Evolutionary conservation across 192 early-diverging fungal genomes (phyloP).

Genomic region (Linnemannia hyalina): DNA sequence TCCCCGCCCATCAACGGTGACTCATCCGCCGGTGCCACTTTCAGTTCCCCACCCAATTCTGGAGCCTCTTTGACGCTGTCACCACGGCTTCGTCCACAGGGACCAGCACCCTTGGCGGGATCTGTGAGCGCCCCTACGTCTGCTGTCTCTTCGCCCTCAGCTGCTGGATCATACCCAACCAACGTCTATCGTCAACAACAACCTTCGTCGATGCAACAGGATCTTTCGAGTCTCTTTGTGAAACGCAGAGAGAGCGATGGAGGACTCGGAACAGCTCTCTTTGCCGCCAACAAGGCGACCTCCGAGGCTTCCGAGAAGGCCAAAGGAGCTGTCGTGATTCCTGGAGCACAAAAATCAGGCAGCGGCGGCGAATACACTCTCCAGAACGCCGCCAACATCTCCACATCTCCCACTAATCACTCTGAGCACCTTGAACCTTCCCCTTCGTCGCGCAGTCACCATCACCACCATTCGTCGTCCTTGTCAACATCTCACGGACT

Average conservation of each 20-base stretch:
- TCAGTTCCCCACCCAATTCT: constrained; percentile 9
- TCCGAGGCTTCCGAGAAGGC: not conserved
- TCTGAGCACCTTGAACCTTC: not conserved
- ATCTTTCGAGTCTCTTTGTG: constrained; percentile 32
- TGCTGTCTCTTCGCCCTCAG: constrained; percentile 19
- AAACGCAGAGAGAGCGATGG: constrained; percentile 36
- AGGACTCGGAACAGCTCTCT: constrained; percentile 15
- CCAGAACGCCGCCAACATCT: constrained; percentile 12
- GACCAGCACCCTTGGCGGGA: not conserved
- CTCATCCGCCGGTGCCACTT: not conserved
- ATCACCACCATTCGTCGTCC: not conserved
- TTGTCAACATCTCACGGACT: not conserved
- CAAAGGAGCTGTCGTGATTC: not conserved
- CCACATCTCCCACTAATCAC: not conserved
- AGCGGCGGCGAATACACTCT: constrained; percentile 11
- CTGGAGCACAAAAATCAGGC: not conserved
- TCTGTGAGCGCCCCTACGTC: constrained; percentile 27
- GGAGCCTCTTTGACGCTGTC: not conserved
- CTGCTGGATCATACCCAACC: constrained; percentile 13
- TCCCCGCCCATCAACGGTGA: constrained; percentile 16
- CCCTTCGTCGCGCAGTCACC: not conserved
- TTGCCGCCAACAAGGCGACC: constrained; percentile 16
- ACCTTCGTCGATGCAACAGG: constrained; percentile 36
- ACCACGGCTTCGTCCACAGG: constrained; percentile 19
- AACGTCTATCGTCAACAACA: constrained; percentile 9